Base-by-base conservation (phyloP, 164 flowering plant species). In the Cinnamomum chago region DNA sequence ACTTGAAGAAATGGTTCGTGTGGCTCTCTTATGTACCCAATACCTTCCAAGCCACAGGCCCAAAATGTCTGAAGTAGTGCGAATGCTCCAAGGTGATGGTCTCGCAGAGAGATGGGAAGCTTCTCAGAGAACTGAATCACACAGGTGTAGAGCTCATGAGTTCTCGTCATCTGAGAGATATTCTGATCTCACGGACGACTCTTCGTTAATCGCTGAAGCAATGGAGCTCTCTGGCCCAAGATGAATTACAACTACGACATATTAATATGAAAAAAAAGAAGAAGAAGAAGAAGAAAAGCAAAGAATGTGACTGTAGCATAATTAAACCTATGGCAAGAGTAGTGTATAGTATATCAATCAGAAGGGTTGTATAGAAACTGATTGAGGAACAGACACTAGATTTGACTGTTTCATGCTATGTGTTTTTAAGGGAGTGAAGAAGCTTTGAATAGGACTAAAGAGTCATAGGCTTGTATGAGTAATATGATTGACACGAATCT, bases 41-140 rank as follows among this genome's bases (percentile, higher is more conserved):
- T 90, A 81, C 81, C 88, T 87, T 75, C 95, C 95, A 24, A 83
- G 80, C 58, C 88, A 86, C 40, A 86, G 95, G 65, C 92, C 95
- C 0, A 89, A 87, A 80, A 90, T 89, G 95, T 90, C 92, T 2
- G 91, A 90, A 79, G 95, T 89, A 30, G 89, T 90, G 10, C 72
- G 90, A 70, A 90, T 89, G 92, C 91, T 90, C 2, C 91, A 89
- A 88, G 92, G 95, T 3, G 94, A 90, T 71, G 92, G 94, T 1
- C 87, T 90, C 52, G 94, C 88, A 7, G 92, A 88, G 58, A 86
- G 85, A 85, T 90, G 94, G 92, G 94, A 90, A 79, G 88, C 90
- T 74, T 90, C 92, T 33, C 91, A 84, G 55, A 85, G 76, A 82
- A 79, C 77, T 20, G 92, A 88, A 52, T 47, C 86, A 60, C 76